Base-by-base conservation (phyloP, 2,329 filamentous ascomycete genomes). In the Bipolaris sorokiniana region DNA sequence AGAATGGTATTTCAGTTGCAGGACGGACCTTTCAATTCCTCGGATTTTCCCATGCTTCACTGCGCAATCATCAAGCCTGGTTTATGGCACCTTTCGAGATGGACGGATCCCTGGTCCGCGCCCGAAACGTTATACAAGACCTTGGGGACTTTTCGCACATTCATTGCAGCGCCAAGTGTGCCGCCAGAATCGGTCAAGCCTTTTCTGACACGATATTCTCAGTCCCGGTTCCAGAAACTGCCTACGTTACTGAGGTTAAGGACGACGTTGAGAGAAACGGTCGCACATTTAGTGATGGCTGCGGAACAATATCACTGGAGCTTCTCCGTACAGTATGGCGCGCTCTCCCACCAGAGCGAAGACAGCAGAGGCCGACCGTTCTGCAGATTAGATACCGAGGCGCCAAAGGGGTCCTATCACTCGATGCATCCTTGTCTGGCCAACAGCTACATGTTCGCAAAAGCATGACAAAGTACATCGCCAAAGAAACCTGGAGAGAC, bases 401-500 rank as follows among this genome's bases (percentile, higher is more conserved):
- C 0, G 87, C 86, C 3, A 96, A 96, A 74, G 91, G 69, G 7
- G 61, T 72, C 1, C 36, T 72, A 0, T 85, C 89, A 0, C 76
- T 94, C 0, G 90, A 96, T 65, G 77, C 81, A 9, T 77, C 80
- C 1, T 78, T 93, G 0, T 1, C 66, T 0, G 90, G 88, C 0
- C 55, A 83, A 28, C 70, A 80, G 2, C 79, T 96, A 37, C 78
- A 79, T 26, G 77, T 96, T 18, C 84, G 92, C 1, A 77, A 81
- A 1, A 94, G 90, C 4, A 96, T 96, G 92, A 81, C 85, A 54
- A 96, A 96, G 66, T 96, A 95, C 62, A 71, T 81, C 13, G 66
- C 67, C 1, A 87, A 59, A 16, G 59, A 86, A 49, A 72, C 71
- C 4, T 68, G 65, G 65, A 51, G 52, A 31, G 83, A 88, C 48